Percentiles rank a stretch among this genome's conserved stretches.
Conservation (phyloP, 805 yeast genomes). For the Candida boidinii region DNA sequence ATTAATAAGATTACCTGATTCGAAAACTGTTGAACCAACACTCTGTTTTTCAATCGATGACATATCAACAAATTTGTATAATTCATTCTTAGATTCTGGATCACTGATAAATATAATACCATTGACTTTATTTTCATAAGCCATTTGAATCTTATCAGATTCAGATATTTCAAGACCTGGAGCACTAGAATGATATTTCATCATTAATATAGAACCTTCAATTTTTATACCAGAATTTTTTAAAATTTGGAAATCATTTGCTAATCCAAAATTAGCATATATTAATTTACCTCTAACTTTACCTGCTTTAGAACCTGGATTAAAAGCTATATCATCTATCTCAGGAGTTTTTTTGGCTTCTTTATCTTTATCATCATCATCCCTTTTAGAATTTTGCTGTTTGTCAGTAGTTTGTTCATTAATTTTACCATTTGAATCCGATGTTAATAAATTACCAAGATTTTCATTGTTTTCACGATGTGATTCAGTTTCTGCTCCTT, state of each 20-base stretch:
- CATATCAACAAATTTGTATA: constrained; percentile 22
- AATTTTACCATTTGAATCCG: neutral
- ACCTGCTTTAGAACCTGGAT: constrained; percentile 60
- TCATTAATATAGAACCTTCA: constrained; percentile 45
- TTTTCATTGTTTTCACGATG: constrained; percentile 1
- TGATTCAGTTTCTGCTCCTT: no score
- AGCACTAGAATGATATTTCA: constrained; percentile 50
- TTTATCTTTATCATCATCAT: constrained; percentile 3
- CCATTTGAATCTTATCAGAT: constrained; percentile 44
- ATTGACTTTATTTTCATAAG: constrained; percentile 45
- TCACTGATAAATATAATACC: constrained; percentile 65
- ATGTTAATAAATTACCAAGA: no score
- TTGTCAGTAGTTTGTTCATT: neutral
- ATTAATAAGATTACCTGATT: constrained; percentile 71
- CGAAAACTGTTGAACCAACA: constrained; percentile 45
- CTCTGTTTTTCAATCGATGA: constrained; percentile 45
- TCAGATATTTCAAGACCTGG: constrained; percentile 25
- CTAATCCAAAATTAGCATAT: constrained; percentile 61
- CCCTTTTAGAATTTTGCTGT: constrained; percentile 2
- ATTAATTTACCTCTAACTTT: constrained; percentile 43
- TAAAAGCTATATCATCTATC: constrained; percentile 44
- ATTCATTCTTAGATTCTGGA: constrained; percentile 13
- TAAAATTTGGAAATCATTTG: constrained; percentile 41
- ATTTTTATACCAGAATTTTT: constrained; percentile 28
- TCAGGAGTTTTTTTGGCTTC: constrained; percentile 10